Evolutionary conservation across 495 filamentous ascomycete species (phyloP).

Genomic region (Aspergillus steynii): DNA sequence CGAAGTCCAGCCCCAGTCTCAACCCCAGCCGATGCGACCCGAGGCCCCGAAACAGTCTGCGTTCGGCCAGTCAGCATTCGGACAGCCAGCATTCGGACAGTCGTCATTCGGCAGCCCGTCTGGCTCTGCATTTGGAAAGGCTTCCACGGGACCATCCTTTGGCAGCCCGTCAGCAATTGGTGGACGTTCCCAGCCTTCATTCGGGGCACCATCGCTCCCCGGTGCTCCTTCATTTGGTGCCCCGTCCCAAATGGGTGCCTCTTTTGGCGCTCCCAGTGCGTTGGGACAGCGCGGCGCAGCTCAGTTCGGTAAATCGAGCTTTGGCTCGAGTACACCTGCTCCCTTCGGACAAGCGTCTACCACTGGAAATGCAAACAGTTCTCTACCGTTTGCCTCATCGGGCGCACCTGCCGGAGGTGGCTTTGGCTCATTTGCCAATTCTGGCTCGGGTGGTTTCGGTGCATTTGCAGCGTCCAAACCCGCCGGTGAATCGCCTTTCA

Average conservation of each 20-base stretch:
- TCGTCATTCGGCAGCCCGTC: conserved; percentile 26
- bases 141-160: conserved; percentile 24
- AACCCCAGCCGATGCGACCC: conserved; percentile 17
- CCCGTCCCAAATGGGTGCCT: conserved; percentile 8
- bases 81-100: conserved; percentile 33
- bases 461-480: conserved; percentile 33
- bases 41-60: conserved; percentile 33
- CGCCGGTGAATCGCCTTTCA: conserved; percentile 29
- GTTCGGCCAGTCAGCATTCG: conserved; percentile 47
- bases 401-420: conserved; percentile 33
- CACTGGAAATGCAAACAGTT: conserved; percentile 29
- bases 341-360: conserved; percentile 42
- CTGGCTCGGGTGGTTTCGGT: conserved; percentile 32
- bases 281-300: conserved; percentile 23
- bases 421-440: conserved; percentile 37
- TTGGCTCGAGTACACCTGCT: conserved; percentile 47
- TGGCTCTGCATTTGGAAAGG: conserved; percentile 49
- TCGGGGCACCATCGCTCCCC: conserved; percentile 31
- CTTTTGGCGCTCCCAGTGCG: conserved; percentile 27
- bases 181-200: conserved; percentile 38
- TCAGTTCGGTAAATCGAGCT: conserved; percentile 42
- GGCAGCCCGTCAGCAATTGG: conserved; percentile 28
- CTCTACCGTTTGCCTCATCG: conserved; percentile 27
- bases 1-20: conserved; percentile 26
- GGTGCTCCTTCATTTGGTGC: conserved; percentile 38